These are phyloP conservation scores for Trapa incisa DNA, from an alignment of 345 rosid genomes.

Conservation along the genomic window DNA sequence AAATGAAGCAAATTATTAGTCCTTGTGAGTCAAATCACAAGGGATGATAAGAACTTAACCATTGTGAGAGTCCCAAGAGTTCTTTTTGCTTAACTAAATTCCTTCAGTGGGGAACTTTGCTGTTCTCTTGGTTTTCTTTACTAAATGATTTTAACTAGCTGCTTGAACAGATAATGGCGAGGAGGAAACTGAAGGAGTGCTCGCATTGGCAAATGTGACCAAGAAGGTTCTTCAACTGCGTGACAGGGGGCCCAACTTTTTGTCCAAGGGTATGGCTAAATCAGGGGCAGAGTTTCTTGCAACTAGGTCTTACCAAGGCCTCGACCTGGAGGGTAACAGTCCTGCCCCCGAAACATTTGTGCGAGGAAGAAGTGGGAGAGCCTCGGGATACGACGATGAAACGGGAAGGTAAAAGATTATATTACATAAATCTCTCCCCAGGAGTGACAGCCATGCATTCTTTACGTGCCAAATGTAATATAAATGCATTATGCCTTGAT, in stretches of 20 bases:
- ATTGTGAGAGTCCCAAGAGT: background rate
- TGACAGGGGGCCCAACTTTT: conserved; percentile 22
- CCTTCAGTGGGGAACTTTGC: background rate
- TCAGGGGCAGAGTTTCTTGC: conserved; percentile 74
- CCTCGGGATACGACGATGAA: conserved; percentile 47
- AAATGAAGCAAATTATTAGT: background rate
- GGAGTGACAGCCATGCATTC: background rate
- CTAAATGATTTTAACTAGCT: conserved; percentile 4
- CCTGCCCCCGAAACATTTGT: conserved; percentile 39
- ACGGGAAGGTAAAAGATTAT: conserved; percentile 5
- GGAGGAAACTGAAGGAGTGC: conserved; percentile 30
- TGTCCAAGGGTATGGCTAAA: conserved; percentile 42
- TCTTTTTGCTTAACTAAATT: background rate
- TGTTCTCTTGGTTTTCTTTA: no score
- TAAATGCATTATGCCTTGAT: no score
- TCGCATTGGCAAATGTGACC: conserved; percentile 48
- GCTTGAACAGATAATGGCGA: conserved; percentile 18
- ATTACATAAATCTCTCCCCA: background rate
- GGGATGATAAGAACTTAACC: background rate
- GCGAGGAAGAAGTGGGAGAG: conserved; percentile 76
- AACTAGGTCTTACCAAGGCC: conserved; percentile 62
- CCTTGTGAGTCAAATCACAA: background rate
- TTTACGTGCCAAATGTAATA: no score
- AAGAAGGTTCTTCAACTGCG: conserved; percentile 60
- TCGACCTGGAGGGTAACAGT: conserved; percentile 35